Conservation (phyloP, 2,329 filamentous ascomycete species). For the Fusarium temperatum region DNA sequence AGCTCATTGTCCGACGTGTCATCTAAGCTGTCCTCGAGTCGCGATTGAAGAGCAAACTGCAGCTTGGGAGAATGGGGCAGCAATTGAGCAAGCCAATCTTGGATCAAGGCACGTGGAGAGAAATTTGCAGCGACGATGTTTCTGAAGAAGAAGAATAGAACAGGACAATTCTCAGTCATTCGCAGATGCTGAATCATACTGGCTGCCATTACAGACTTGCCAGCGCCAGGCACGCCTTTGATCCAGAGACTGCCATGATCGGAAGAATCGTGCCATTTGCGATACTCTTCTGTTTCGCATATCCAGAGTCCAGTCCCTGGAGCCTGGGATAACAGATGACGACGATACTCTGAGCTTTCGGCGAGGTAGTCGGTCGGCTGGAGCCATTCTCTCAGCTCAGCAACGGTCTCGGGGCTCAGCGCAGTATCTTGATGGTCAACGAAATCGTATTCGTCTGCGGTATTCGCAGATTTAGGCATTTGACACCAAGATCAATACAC, state of each 20-base stretch:
- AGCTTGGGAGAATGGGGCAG: conserved; percentile 30
- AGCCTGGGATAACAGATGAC: conserved; percentile 37
- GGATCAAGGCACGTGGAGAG: conserved; percentile 31
- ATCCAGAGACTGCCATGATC: conserved; percentile 40
- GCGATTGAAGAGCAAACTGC: conserved; percentile 30
- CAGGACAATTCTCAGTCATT: conserved; percentile 24
- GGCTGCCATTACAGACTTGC: conserved; percentile 40
- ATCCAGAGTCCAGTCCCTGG: conserved; percentile 42
- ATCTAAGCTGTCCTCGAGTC: conserved; percentile 7
- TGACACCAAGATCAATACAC: background rate
- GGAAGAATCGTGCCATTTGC: conserved; percentile 34
- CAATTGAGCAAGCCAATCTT: conserved; percentile 39
- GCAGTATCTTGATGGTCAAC: conserved; percentile 27
- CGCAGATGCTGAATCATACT: conserved; percentile 35
- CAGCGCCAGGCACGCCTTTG: conserved; percentile 41
- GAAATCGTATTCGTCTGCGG: conserved; percentile 32
- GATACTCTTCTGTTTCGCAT: conserved; percentile 36
- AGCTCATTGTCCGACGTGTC: conserved; percentile 37
- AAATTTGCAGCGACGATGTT: conserved; percentile 39
- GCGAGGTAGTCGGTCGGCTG: conserved; percentile 43
- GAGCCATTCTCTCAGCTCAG: conserved; percentile 38
- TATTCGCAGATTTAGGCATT: conserved; percentile 29
- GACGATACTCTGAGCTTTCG: conserved; percentile 39
- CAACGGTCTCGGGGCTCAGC: conserved; percentile 18
- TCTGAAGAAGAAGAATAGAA: conserved; percentile 39